phyloP scores from a whole-genome alignment of 1,139 yeast genomes.

The Taphrina pruni region DNA sequence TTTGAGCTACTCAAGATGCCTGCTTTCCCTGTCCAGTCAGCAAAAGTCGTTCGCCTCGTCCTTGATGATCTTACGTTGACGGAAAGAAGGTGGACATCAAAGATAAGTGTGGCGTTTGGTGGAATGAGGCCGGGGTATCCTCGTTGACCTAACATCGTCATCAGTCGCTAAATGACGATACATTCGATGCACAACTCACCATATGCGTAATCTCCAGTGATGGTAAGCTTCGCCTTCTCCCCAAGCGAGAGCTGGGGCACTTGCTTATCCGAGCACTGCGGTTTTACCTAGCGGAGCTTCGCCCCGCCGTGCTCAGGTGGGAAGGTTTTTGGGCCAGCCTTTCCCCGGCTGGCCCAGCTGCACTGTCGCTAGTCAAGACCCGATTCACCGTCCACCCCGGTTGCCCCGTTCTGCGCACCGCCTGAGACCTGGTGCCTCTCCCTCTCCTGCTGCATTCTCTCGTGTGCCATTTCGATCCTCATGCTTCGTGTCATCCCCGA shows the following conservation, averaged over 20 bases:
- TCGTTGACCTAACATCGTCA: constrained; percentile 52
- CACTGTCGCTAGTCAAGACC: no score
- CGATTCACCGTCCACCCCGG: no score
- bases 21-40: constrained; percentile 11
- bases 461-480: no score
- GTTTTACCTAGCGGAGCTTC: no score
- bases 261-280: not conserved
- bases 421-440: no score
- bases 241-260: constrained; percentile 91
- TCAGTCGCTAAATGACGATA: not conserved
- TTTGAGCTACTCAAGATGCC: constrained; percentile 15
- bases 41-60: not conserved
- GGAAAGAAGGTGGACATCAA: constrained; percentile 43
- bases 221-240: constrained; percentile 86
- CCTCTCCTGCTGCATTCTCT: no score
- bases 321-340: no score
- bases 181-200: constrained; percentile 54
- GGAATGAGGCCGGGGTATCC: constrained; percentile 97
- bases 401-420: no score
- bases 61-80: constrained; percentile 36
- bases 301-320: no score
- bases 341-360: no score
- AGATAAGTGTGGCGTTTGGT: constrained; percentile 82
- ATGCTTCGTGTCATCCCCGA: no score
- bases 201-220: constrained; percentile 89